Evolutionary conservation across 805 yeast genomes (phyloP).

Genomic region (Soucietia sequanensis): DNA sequence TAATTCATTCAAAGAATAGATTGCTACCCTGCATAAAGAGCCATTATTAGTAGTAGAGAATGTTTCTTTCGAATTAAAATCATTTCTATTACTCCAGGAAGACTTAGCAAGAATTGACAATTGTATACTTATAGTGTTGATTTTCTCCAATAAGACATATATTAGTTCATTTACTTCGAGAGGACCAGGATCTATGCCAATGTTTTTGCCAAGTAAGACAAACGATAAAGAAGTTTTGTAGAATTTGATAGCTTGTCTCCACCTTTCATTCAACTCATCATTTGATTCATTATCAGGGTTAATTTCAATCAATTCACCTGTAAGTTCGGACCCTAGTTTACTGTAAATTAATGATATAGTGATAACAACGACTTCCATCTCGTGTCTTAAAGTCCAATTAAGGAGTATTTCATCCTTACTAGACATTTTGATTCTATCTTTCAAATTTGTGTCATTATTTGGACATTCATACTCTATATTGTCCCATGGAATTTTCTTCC

Average conservation of each 20-base stretch:
- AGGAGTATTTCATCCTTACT: no score
- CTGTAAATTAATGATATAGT: conserved; percentile 28
- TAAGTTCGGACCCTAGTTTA: conserved; percentile 28
- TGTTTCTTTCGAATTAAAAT: conserved; percentile 16
- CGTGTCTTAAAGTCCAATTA: conserved; percentile 31
- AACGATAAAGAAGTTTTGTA: conserved; percentile 33
- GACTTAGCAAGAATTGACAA: conserved; percentile 39
- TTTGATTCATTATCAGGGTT: conserved; percentile 11
- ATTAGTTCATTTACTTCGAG: conserved; percentile 7
- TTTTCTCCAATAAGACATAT: conserved; percentile 17
- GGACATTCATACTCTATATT: neutral
- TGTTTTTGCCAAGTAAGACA: conserved; percentile 3
- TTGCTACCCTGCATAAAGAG: conserved; percentile 44
- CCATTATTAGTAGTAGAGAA: conserved; percentile 30
- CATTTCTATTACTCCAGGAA: conserved; percentile 34
- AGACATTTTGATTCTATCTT: no score
- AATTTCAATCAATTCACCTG: conserved; percentile 33
- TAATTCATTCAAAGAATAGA: conserved; percentile 37
- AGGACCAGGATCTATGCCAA: neutral
- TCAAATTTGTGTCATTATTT: neutral
- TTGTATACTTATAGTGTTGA: conserved; percentile 33
- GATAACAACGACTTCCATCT: conserved; percentile 23
- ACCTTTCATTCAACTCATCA: conserved; percentile 22
- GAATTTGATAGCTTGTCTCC: conserved; percentile 35
- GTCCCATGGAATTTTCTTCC: no score